These are phyloP conservation scores for Umbelopsis isabellina DNA, from an alignment of 192 early-diverging fungal species.

Conservation along the genomic window DNA sequence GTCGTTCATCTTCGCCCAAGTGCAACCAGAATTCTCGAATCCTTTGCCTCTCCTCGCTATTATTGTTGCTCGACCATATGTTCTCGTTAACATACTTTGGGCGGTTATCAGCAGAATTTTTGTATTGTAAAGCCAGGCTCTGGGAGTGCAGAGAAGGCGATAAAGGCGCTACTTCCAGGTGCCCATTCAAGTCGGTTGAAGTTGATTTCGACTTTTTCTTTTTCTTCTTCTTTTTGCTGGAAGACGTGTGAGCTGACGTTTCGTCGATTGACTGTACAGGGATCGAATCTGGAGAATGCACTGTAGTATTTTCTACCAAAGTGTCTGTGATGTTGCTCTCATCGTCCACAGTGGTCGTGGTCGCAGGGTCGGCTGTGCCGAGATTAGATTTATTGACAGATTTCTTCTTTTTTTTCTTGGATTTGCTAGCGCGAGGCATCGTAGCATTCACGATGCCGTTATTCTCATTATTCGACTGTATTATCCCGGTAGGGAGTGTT, in stretches of 20 bases:
- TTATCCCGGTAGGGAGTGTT: slow-evolving; percentile 15
- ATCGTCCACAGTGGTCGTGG: slow-evolving; percentile 23
- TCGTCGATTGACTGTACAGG: background rate
- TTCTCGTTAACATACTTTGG: slow-evolving; percentile 41
- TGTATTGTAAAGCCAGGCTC: slow-evolving; percentile 20
- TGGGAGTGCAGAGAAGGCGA: slow-evolving; percentile 10
- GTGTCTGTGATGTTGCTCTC: slow-evolving; percentile 42
- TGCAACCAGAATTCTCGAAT: slow-evolving; percentile 88
- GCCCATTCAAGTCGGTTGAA: background rate
- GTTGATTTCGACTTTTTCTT: slow-evolving; percentile 48
- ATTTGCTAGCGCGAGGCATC: slow-evolving; percentile 24
- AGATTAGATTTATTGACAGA: slow-evolving; percentile 23
- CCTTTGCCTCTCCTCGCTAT: slow-evolving; percentile 75
- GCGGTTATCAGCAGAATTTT: slow-evolving; percentile 14
- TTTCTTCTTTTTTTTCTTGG: slow-evolving; percentile 37
- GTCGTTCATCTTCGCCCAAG: slow-evolving; percentile 77
- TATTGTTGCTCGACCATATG: slow-evolving; percentile 68
- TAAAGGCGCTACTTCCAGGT: background rate
- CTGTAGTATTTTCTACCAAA: slow-evolving; percentile 19
- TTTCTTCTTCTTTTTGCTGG: slow-evolving; percentile 58
- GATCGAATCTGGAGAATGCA: slow-evolving; percentile 21
- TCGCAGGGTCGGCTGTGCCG: background rate
- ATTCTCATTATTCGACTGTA: slow-evolving; percentile 6
- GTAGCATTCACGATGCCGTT: background rate
- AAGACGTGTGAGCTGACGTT: slow-evolving; percentile 17